Percentiles rank a stretch among this genome's conserved stretches.
Conservation (phyloP, 139 green algal species). For the Picochlorum sp. region DNA sequence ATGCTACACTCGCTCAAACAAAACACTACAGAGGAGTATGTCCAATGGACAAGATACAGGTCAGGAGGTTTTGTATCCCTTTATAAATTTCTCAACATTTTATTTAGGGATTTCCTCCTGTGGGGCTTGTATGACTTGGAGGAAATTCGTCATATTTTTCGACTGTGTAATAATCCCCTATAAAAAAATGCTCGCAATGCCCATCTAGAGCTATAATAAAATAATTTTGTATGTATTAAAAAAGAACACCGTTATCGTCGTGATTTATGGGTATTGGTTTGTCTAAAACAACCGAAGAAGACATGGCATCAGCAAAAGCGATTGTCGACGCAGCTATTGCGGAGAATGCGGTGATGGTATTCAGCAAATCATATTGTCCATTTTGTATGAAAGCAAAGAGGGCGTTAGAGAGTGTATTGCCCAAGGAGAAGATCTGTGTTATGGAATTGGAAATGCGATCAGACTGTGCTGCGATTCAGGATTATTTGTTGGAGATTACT, state of each 20-base stretch:
- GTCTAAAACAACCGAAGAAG: not conserved
- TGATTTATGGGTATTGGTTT: not conserved
- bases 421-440: conserved; percentile 23
- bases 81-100: too few relatives aligned
- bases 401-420: conserved; percentile 16
- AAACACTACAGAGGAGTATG: too few relatives aligned
- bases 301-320: conserved; percentile 15
- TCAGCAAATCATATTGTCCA: conserved; percentile 37
- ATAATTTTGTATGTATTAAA: not conserved
- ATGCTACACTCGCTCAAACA: too few relatives aligned
- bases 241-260: too few relatives aligned
- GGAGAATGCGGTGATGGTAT: conserved; percentile 25
- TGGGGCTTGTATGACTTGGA: too few relatives aligned
- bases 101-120: too few relatives aligned
- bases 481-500: conserved; percentile 17
- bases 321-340: conserved; percentile 14
- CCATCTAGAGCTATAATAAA: not conserved
- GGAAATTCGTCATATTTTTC: too few relatives aligned
- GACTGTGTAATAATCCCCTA: too few relatives aligned
- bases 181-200: too few relatives aligned
- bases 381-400: conserved; percentile 39
- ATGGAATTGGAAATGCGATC: conserved; percentile 24
- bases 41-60: too few relatives aligned
- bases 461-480: conserved; percentile 19
- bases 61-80: too few relatives aligned